These are phyloP conservation scores for Capniomyces stellatus DNA, from an alignment of 371 early-diverging fungal genomes.

Conservation along the genomic window DNA sequence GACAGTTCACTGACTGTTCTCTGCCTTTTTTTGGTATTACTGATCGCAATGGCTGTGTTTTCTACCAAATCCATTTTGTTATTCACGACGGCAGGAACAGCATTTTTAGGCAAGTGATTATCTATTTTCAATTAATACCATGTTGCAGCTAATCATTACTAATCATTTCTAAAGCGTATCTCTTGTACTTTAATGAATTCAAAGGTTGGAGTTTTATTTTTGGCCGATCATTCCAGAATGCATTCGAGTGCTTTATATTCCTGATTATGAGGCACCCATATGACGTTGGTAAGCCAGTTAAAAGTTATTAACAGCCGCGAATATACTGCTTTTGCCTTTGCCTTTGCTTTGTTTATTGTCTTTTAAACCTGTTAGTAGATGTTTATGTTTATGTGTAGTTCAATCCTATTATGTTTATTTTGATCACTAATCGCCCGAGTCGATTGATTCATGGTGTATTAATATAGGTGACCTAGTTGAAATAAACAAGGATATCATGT, in stretches of 20 bases:
- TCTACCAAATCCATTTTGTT: slow-evolving; percentile 41
- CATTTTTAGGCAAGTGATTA: slow-evolving; percentile 28
- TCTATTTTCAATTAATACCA: too few species aligned
- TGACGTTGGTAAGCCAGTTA: slow-evolving; percentile 52
- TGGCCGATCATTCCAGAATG: slow-evolving; percentile 40
- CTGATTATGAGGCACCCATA: slow-evolving; percentile 47
- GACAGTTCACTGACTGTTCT: slow-evolving; percentile 36
- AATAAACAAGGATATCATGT: not conserved
- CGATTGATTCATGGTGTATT: too few species aligned
- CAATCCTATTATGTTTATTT: too few species aligned
- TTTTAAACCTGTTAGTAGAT: too few species aligned
- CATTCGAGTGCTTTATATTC: slow-evolving; percentile 53
- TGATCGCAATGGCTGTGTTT: slow-evolving; percentile 29
- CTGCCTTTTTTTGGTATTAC: slow-evolving; percentile 25
- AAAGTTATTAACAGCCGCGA: too few species aligned
- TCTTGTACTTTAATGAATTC: not conserved
- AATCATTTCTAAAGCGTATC: not conserved
- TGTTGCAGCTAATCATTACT: too few species aligned
- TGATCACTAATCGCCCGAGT: too few species aligned
- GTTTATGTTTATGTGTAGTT: too few species aligned
- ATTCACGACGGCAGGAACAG: slow-evolving; percentile 27
- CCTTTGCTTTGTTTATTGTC: too few species aligned
- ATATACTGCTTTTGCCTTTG: too few species aligned
- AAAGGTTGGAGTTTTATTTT: slow-evolving; percentile 37
- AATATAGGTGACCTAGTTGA: not conserved